Percentiles rank a stretch among this genome's conserved stretches.
Evolutionary conservation across 176 grass and related monocot genomes (phyloP).

Genomic region (Themeda triandra): DNA sequence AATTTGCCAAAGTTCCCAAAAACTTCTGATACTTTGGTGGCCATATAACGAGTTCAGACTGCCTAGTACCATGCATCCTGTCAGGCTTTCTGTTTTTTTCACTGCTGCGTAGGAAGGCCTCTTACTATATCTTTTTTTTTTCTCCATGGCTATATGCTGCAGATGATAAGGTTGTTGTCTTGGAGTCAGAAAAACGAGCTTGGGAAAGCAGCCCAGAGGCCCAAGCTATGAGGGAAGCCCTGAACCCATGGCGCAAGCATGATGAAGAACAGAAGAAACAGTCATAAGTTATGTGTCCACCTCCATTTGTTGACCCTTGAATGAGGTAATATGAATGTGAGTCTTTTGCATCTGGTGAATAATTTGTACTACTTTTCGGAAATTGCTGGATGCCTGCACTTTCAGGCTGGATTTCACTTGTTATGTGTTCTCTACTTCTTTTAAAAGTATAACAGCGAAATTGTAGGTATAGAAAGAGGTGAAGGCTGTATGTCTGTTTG

Average conservation of each 20-base stretch:
- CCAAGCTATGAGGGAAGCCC: slow-evolving; percentile 73
- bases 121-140: too few relatives aligned
- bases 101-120: too few relatives aligned
- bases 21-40: neutral
- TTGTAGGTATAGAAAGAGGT: neutral
- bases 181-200: slow-evolving; percentile 82
- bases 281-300: slow-evolving; percentile 11
- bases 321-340: neutral
- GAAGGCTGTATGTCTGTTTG: too few relatives aligned
- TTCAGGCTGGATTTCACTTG: neutral
- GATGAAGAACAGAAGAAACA: slow-evolving; percentile 51
- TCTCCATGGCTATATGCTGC: too few relatives aligned
- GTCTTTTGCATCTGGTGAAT: neutral
- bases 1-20: too few relatives aligned
- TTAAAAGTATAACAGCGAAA: neutral
- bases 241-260: slow-evolving; percentile 80
- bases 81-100: too few relatives aligned
- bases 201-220: slow-evolving; percentile 76
- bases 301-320: neutral
- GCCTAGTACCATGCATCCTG: too few relatives aligned
- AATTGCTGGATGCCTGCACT: neutral
- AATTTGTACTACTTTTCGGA: neutral
- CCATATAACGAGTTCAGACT: neutral
- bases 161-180: slow-evolving; percentile 8
- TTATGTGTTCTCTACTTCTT: neutral